Evolutionary conservation across 352 stramenopile species (phyloP).

Genomic region (Globisporangium nodosum): DNA sequence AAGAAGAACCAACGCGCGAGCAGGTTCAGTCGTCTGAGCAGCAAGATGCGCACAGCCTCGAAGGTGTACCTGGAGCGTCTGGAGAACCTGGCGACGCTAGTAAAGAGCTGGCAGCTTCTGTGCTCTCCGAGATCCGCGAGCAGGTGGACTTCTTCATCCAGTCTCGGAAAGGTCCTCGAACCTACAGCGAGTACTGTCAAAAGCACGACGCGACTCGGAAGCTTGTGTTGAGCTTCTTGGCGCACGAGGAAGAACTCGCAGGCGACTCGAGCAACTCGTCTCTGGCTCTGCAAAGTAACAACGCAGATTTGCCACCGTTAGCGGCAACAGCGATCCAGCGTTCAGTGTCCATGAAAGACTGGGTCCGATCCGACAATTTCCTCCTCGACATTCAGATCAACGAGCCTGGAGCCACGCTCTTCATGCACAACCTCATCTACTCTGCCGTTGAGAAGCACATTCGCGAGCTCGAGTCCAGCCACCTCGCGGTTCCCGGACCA

Average conservation of each 20-base stretch:
- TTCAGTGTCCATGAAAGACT: constrained; percentile 16
- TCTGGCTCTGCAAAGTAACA: not conserved
- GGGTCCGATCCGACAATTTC: constrained; percentile 30
- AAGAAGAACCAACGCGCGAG: constrained; percentile 1
- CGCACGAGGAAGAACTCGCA: constrained; percentile 5
- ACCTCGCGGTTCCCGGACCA: constrained; percentile 51
- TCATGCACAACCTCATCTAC: constrained; percentile 48
- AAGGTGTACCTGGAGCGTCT: not conserved
- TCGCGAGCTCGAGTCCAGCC: constrained; percentile 53
- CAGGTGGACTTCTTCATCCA: constrained; percentile 5
- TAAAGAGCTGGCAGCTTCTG: not conserved
- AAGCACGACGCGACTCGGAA: constrained; percentile 19
- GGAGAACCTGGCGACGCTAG: not conserved
- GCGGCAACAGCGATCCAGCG: not conserved
- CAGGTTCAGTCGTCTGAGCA: not conserved
- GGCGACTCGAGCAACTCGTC: not conserved
- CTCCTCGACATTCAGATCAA: constrained; percentile 50
- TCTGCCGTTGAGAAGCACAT: constrained; percentile 57
- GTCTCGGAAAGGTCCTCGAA: constrained; percentile 5
- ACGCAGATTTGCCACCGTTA: not conserved
- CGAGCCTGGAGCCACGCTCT: constrained; percentile 39
- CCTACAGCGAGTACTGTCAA: constrained; percentile 25
- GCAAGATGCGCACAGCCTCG: not conserved
- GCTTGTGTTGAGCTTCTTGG: constrained; percentile 20
- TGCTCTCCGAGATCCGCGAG: constrained; percentile 3